A percentile compares a stretch with the other conserved stretches of the same genome.
Evolutionary conservation across 2,329 filamentous ascomycete species (phyloP).

Genomic region (Clonostachys byssicola): DNA sequence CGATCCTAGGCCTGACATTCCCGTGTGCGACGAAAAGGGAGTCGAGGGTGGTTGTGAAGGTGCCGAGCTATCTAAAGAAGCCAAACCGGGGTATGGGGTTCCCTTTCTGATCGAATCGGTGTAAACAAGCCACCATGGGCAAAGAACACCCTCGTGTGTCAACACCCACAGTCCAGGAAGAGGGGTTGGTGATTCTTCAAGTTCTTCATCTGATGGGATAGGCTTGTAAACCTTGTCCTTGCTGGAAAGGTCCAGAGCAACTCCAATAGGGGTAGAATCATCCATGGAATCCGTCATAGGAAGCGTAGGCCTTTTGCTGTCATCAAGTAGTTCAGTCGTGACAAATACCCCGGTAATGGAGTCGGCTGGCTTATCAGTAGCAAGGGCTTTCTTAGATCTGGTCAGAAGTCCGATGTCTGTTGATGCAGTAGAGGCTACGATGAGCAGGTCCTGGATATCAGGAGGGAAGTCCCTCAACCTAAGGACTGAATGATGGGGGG

Average conservation of each 20-base stretch:
- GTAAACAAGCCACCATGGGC: slow-evolving; percentile 90
- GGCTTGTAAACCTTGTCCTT: slow-evolving; percentile 75
- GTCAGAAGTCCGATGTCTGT: slow-evolving; percentile 77
- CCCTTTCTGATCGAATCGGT: slow-evolving; percentile 76
- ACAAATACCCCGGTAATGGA: slow-evolving; percentile 66
- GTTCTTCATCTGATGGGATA: slow-evolving; percentile 70
- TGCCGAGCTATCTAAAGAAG: slow-evolving; percentile 33
- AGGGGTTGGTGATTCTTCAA: slow-evolving; percentile 74
- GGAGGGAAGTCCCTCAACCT: slow-evolving; percentile 79
- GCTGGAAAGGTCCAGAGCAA: slow-evolving; percentile 78
- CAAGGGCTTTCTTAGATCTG: slow-evolving; percentile 65
- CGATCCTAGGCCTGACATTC: slow-evolving; percentile 13
- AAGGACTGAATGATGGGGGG: slow-evolving; percentile 73
- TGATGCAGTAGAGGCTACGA: slow-evolving; percentile 77
- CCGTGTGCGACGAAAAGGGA: slow-evolving; percentile 18
- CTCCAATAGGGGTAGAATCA: slow-evolving; percentile 75
- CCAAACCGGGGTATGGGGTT: slow-evolving; percentile 68
- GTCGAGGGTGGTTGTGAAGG: slow-evolving; percentile 18
- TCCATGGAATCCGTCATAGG: slow-evolving; percentile 59
- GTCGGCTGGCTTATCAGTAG: slow-evolving; percentile 53
- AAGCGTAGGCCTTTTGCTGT: slow-evolving; percentile 70
- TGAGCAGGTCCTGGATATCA: slow-evolving; percentile 73
- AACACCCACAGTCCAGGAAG: slow-evolving; percentile 80
- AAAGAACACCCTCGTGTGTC: slow-evolving; percentile 83
- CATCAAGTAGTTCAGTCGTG: slow-evolving; percentile 66